Conservation (phyloP, 345 rosid genomes). For the Excoecaria cochinchinensis region DNA sequence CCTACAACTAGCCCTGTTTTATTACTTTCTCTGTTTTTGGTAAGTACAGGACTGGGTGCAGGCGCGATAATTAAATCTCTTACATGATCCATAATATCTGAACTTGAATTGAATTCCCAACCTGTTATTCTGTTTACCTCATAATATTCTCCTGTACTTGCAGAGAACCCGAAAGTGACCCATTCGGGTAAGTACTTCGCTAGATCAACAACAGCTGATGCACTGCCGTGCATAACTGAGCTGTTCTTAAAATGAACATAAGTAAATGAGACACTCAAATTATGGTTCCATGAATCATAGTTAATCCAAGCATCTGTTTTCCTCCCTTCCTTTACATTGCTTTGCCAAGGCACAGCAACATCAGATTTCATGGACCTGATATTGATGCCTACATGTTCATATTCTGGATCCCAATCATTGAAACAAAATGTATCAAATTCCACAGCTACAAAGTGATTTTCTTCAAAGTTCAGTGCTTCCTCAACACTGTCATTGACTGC, state of each 20-base stretch:
- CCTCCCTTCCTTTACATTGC: constrained; percentile 16
- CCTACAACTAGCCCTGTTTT: too few relatives aligned
- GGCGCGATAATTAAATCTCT: too few relatives aligned
- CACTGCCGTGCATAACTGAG: not conserved
- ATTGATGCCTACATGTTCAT: constrained; percentile 31
- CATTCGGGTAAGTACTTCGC: constrained; percentile 20
- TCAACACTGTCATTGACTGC: not conserved
- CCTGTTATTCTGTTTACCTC: constrained; percentile 16
- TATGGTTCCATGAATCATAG: constrained; percentile 22
- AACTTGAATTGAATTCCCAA: constrained; percentile 25
- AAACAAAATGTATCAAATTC: constrained; percentile 30
- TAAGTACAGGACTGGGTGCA: too few relatives aligned
- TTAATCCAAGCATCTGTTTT: constrained; percentile 29
- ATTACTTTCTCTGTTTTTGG: too few relatives aligned
- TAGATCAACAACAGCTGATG: constrained; percentile 1
- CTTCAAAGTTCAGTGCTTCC: not conserved
- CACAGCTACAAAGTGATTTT: constrained; percentile 12
- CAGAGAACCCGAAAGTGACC: constrained; percentile 32
- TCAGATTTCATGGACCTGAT: constrained; percentile 27
- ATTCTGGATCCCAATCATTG: constrained; percentile 19
- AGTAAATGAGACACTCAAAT: constrained; percentile 18
- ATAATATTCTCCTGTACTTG: not conserved
- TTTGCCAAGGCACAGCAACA: not conserved
- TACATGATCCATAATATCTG: not conserved
- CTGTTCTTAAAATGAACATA: too few relatives aligned